Percentiles rank a stretch among this genome's conserved stretches.
phyloP scores from a whole-genome alignment of 768 basidiomycete species.

The Panellus pusillus region DNA sequence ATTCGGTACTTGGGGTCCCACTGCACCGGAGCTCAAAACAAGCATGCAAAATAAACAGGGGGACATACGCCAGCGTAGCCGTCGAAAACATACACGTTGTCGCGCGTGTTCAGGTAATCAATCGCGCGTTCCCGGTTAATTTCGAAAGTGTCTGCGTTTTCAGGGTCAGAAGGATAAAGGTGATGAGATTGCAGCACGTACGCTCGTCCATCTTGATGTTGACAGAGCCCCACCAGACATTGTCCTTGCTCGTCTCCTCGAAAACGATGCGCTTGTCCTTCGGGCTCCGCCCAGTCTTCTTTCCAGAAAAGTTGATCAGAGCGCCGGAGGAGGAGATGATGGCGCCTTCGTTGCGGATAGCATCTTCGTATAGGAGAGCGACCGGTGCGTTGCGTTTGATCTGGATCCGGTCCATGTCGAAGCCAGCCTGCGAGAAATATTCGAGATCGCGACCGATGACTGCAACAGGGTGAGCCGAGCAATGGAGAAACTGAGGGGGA shows the following conservation, averaged over 20 bases:
- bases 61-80: conserved; percentile 81
- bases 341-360: conserved; percentile 97
- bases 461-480: conserved; percentile 31
- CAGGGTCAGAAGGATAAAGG: conserved; percentile 1
- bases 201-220: conserved; percentile 99
- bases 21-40: conserved; percentile 33
- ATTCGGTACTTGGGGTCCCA: conserved; percentile 99
- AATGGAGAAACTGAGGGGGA: conserved; percentile 17
- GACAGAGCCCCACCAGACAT: conserved; percentile 99
- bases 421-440: conserved; percentile 98
- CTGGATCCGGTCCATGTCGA: conserved; percentile 97
- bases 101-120: conserved; percentile 97
- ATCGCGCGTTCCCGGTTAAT: conserved; percentile 99
- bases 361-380: conserved; percentile 94
- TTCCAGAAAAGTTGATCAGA: conserved; percentile 99
- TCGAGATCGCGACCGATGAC: conserved; percentile 93
- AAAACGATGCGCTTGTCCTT: conserved; percentile 99
- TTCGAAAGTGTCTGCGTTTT: conserved; percentile 86
- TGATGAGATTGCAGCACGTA: conserved; percentile 37
- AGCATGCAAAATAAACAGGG: conserved; percentile 9
- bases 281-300: conserved; percentile 96
- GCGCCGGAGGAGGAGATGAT: conserved; percentile 96
- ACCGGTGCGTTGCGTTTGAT: conserved; percentile 92
- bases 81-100: conserved; percentile 98
- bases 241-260: conserved; percentile 94